A percentile compares a stretch with the other conserved stretches of the same genome.
phyloP scores from a whole-genome alignment of 2,329 filamentous ascomycete genomes.

The Fusarium coicis region DNA sequence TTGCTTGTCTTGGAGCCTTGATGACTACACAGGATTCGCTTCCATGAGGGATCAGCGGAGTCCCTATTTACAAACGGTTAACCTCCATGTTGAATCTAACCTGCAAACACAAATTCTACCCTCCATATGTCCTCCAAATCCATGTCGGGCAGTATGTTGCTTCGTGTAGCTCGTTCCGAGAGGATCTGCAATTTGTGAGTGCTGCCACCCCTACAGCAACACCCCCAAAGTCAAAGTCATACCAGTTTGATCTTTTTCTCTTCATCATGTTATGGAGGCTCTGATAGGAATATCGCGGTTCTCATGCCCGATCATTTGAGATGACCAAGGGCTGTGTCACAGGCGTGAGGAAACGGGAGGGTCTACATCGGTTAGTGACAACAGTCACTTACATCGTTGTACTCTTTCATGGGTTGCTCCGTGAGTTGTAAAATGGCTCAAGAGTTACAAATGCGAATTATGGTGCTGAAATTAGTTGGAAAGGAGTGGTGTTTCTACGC shows the following conservation, averaged over 20 bases:
- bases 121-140: neutral
- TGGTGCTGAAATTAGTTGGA: conserved; percentile 54
- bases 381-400: conserved; percentile 16
- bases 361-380: conserved; percentile 14
- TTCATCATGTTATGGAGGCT: conserved; percentile 47
- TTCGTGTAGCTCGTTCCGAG: conserved; percentile 44
- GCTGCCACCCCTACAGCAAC: conserved; percentile 47
- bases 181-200: conserved; percentile 47
- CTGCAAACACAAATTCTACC: neutral
- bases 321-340: conserved; percentile 7
- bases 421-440: conserved; percentile 59
- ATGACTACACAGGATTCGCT: conserved; percentile 26
- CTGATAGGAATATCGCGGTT: conserved; percentile 54
- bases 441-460: conserved; percentile 65
- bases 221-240: conserved; percentile 41
- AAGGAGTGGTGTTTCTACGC: neutral
- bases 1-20: conserved; percentile 21
- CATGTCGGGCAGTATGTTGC: conserved; percentile 32
- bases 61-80: conserved; percentile 5
- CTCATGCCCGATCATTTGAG: conserved; percentile 52
- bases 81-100: neutral
- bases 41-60: conserved; percentile 1
- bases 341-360: neutral
- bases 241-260: conserved; percentile 30
- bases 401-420: conserved; percentile 54